Base-by-base conservation (phyloP, 345 rosid species). In the Stellera chamaejasme region DNA sequence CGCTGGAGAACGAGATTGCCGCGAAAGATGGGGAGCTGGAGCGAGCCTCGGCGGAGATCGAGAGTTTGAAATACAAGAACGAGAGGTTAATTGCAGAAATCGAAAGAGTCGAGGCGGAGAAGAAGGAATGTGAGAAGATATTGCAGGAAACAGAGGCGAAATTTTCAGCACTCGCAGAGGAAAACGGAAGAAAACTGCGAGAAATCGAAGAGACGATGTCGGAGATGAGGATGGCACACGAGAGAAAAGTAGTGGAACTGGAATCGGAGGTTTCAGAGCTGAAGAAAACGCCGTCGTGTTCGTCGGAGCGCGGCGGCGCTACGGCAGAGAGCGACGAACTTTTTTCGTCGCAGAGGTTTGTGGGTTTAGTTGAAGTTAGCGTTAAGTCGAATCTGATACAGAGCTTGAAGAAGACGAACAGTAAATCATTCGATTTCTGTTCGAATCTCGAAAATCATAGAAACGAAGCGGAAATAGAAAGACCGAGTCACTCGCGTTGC, bases 311-410 rank as follows among this genome's bases (percentile, higher is more conserved):
- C 26, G 19, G 25, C n/a, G 28, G 43, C 36, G 55, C 26, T 54
- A 19, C 58, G 11, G 39, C 36, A 41, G 91, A 76, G 61, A 72
- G 63, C 55, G 86, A 79, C 4, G 83, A 76, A 2, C 70, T 75
- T 41, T 77, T 87, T 7, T 68, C 83, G 15, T 86, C 96, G 14
- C 94, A 81, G 76, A 71, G 84, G 80, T 81, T 84, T 80, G 86
- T 73, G 56, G 93, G 82, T 45, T 60, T 81, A 69, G 54, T 77
- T 68, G 95, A 84, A 45, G 76, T 65, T 6, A 63, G 92, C 8
- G 67, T 72, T 44, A 80, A 75, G 59, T 80, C 88, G 8, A 81
- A 64, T 59, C 68, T 81, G 13, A 71, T 75, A 11, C 77, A 72
- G 69, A 77, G 60, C 51, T 65, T 83, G 48, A 85, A 69, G 64